Evolutionary conservation across 2,329 filamentous ascomycete species (phyloP), one percentile per base, ranked within the genome.

Genomic region (Xylariaceae sp.): DNA sequence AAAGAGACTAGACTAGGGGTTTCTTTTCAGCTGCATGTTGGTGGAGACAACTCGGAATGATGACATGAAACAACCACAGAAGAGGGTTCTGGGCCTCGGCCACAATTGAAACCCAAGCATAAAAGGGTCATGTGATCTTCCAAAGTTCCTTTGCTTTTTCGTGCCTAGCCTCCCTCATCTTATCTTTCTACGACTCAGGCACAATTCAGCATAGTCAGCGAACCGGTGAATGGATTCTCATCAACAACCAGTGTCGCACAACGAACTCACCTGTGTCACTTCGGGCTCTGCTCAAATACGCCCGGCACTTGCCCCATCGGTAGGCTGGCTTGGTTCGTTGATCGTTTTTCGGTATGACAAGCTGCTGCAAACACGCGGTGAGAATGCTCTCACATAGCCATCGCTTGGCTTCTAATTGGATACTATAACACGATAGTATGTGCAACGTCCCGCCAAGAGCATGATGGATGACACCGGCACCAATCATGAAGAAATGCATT

Each of bases 341-440:
- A 34, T 34, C 49, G 43, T 41, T 26, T n/a, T 31, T 9, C 12
- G 16, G 58, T 59, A 53, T 33, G 51, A 56, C 59, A 49, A 48
- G 40, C 31, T 46, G 17, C 43, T 53, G 56, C 59, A 59, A 56
- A 59, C 40, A 49, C 36, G 36, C 44, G 31, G 48, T 39, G 44
- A 45, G 17, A 23, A 43, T 31, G 33, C 41, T 43, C 17, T 55
- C 33, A 11, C 50, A 37, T 59, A 28, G 33, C 47, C 41, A 56
- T 58, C 39, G 9, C 48, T 46, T n/a, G 12, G 16, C 34, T 19
- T 51, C 19, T 58, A 39, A 53, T 55, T 45, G 34, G 16, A 53
- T 53, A 47, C 50, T 36, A 54, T 55, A 41, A 36, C 33, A 52
- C 50, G n/a, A 44, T 44, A n/a, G 28, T 48, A 34, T 36, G 54